Evolutionary conservation across 2,329 filamentous ascomycete genomes (phyloP), one percentile per base, ranked within the genome.

Genomic region (Fusarium annulatum): DNA sequence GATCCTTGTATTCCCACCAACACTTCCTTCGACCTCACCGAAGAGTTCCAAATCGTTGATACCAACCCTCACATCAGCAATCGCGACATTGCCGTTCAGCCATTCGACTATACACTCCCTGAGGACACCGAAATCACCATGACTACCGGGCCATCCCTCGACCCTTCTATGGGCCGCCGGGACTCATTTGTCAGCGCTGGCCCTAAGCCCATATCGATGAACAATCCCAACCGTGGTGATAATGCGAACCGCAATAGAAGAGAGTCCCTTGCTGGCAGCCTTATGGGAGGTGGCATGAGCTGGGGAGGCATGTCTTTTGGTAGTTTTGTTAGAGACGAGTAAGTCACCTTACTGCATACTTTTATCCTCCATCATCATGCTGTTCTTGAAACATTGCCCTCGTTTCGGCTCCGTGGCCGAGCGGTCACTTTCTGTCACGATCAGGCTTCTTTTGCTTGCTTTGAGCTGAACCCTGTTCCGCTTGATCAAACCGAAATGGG

Each of bases 251-350:
- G 89, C 70, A 87, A 85, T 61, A 86, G 90, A 72, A 86, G 90
- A 76, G 90, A 92, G 80, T 90, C 87, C 64, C 81, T 92, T 39
- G 90, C 89, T 21, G 90, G 89, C 55, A 92, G 90, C 79, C 82
- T 92, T 65, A 90, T 91, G 84, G 93, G 91, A 73, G 93, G 91
- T 72, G 95, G 96, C 78, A 95, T 97, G 92, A 98, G 95, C 84
- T 99, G 96, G 95, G 96, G 96, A 80, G 96, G 95, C 74, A 91
- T 97, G 69, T 98, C 96, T 14, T 94, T 98, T 74, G 96, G 96
- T 72, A 98, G 96, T 80, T 98, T 97, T 87, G 96, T 99, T 83
- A 90, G 94, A 82, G 96, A 99, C 85, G 96, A 99, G 96, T 99
- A 91, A 91, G 96, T 86, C 11, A 48, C 49, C 49, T 66, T 67